Evolutionary conservation across 495 filamentous ascomycete species (phyloP), one percentile per base, ranked within the genome.

Genomic region (Hypoxylon lienhwacheense): DNA sequence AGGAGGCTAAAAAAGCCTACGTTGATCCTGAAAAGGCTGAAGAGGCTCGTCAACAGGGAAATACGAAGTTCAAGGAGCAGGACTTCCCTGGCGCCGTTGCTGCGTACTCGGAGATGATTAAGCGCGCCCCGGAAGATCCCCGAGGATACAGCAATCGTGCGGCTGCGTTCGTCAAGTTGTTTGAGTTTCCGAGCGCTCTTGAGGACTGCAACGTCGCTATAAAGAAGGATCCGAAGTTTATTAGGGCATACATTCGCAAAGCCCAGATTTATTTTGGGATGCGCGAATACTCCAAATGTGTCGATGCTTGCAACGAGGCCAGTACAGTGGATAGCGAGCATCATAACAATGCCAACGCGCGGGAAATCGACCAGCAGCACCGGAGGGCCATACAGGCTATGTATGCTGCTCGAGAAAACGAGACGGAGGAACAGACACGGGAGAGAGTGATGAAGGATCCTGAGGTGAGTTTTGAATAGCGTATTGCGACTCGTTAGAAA

Each of bases 91-190:
- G 81, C 31, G 93, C 93, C 20, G 92, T 99, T 16, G 91, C 89
- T 32, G 92, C 95, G 2, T 99, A 97, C 75, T 83, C 77, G 1
- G 93, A 99, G 80, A 97, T 97, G 93, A 87, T 86, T 68, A 97
- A 97, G 80, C 91, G 93, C 42, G 84, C 88, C 0, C 93, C 93
- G 12, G 80, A 92, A 1, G 93, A 99, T 67, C 88, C 95, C 22
- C 87, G 93, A 53, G 93, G 95, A 16, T 99, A 92, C 77, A 90
- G 86, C 67, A 99, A 99, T 77, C 90, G 95, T 63, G 93, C 93
- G 11, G 93, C 93, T 1, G 95, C 95, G 22, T 88, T 97, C 60
- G 88, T 95, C 72, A 99, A 99, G 77, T 78, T 99, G 15, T 85
- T 97, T 72, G 85, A 89, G 21, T 97, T 99, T 79, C 93, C 93